Evolutionary conservation across 331 rosid species (phyloP), one percentile per base, ranked within the genome.

Genomic region (Quercus lobata): DNA sequence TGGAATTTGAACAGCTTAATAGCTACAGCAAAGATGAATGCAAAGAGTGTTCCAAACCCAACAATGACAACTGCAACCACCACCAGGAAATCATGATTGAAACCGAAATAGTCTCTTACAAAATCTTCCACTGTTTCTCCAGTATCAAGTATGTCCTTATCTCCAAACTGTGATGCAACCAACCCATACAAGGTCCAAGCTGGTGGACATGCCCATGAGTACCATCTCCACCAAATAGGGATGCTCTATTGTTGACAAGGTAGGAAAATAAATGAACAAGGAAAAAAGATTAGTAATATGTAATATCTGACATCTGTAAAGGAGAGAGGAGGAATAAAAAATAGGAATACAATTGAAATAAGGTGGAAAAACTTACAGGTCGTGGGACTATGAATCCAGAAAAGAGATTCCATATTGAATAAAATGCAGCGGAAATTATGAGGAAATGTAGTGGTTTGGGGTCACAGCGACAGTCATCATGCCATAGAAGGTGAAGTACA

Each of bases 161-260:
- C 24, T 22, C 24, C 24, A 22, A 65, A 94, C 29, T 92, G 97
- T 35, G 98, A 92, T 30, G 70, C 88, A 57, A 87, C 27, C 76
- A 92, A 49, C 54, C 98, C 98, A 78, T 94, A 91, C 76, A 92
- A 74, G 25, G 90, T 92, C 98, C 97, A 92, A 1, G 97, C 87
- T 76, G 86, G 56, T 3, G 93, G 98, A 73, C 86, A 77, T 30
- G 57, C 81, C 97, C 97, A 93, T 16, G 86, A 85, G 77, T 83
- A 91, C 97, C 97, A 92, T 83, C 92, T 91, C 98, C 96, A 93
- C 95, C 97, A 90, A 29, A 90, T 75, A 10, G 97, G 97, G 24
- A 90, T 90, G 57, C 81, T 61, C 87, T 81, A 66, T 52, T 12
- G 41, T 53, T 34, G 5, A 22, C 10, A 55, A 73, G 5, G 14